Percentiles rank a stretch among this genome's conserved stretches.
Conservation (phyloP, 2,329 filamentous ascomycete genomes). For the Fusarium chlamydosporum region DNA sequence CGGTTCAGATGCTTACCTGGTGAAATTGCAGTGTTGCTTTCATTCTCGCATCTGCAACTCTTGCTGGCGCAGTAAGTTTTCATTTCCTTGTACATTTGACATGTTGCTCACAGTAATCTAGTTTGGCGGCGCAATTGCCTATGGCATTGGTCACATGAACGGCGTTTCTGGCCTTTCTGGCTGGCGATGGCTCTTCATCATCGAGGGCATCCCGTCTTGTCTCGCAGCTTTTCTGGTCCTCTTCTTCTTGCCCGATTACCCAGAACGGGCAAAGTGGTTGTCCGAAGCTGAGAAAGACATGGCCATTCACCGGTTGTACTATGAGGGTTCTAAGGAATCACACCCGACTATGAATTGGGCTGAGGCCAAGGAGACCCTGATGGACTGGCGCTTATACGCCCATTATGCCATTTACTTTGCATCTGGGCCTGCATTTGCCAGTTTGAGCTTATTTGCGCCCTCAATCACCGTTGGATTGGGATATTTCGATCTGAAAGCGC, state of each 20-base stretch:
- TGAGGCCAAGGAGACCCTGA: slow-evolving; percentile 78
- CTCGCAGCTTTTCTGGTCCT: slow-evolving; percentile 73
- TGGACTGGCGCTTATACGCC: slow-evolving; percentile 77
- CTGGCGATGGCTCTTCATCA: slow-evolving; percentile 77
- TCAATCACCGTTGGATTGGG: slow-evolving; percentile 70
- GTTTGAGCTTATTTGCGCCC: slow-evolving; percentile 73
- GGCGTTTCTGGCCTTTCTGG: slow-evolving; percentile 71
- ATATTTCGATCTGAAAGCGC: slow-evolving; percentile 67
- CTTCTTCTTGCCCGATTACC: slow-evolving; percentile 78
- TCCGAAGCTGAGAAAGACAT: slow-evolving; percentile 71
- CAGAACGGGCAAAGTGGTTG: slow-evolving; percentile 75
- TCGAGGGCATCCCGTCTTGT: slow-evolving; percentile 76
- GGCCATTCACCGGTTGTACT: slow-evolving; percentile 59
- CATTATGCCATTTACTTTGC: slow-evolving; percentile 70
- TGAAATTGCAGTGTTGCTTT: slow-evolving; percentile 69
- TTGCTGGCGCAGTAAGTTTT: slow-evolving; percentile 71
- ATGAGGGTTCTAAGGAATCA: slow-evolving; percentile 67
- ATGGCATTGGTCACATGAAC: slow-evolving; percentile 80
- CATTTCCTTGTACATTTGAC: too few species aligned
- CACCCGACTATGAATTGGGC: slow-evolving; percentile 74
- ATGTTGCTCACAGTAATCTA: slow-evolving; percentile 28
- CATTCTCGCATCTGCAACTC: slow-evolving; percentile 76
- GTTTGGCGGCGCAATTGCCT: slow-evolving; percentile 80
- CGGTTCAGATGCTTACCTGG: slow-evolving; percentile 27
- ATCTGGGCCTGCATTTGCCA: slow-evolving; percentile 69